Base-by-base conservation (phyloP, 192 early-diverging fungal genomes). In the Linnemannia hyalina region DNA sequence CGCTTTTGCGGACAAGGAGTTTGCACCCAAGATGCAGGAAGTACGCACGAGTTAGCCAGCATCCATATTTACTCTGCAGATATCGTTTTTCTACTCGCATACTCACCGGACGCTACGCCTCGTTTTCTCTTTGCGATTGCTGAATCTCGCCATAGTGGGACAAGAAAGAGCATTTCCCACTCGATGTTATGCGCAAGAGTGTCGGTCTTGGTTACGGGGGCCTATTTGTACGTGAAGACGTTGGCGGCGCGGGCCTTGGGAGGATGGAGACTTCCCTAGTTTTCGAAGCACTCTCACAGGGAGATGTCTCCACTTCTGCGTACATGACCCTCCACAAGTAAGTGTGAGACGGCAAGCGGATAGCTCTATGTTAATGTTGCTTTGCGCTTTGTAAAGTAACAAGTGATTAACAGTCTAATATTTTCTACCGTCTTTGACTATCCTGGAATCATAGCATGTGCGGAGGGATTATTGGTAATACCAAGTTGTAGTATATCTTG, bases 241-340 rank as follows among this genome's bases (percentile, higher is more conserved):
- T 78, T 54, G 92, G 92, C n/a, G 92, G 92, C 18, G 80, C 90
- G 10, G 92, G 89, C 15, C 76, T 92, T 46, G 76, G 79, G 1
- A 73, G 92, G 4, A 36, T 91, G 42, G 91, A 92, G 1, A 88
- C 91, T 32, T 90, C 88, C 29, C 23, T 93, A 32, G 87, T 93
- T 52, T 92, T 93, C 70, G 92, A 93, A 65, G 90, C 91, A 36
- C 54, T 93, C 29, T 79, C 90, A 0, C 88, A 87, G 4, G 92
- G 91, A 15, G 82, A 85, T 72, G 88, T 89, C 35, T 88, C 82
- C 9, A 92, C 90, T 6, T 90, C 91, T 18, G 92, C 92, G 7
- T 92, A 90, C 71, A 80, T 93, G 40, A 88, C 82, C 65, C 92
- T 93, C 65, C 92, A 93, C 83, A 93, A 93, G 78, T 85, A 85